Evolutionary conservation across 192 early-diverging fungal genomes (phyloP), one percentile per base, ranked within the genome.

Genomic region (Backusella sp.): DNA sequence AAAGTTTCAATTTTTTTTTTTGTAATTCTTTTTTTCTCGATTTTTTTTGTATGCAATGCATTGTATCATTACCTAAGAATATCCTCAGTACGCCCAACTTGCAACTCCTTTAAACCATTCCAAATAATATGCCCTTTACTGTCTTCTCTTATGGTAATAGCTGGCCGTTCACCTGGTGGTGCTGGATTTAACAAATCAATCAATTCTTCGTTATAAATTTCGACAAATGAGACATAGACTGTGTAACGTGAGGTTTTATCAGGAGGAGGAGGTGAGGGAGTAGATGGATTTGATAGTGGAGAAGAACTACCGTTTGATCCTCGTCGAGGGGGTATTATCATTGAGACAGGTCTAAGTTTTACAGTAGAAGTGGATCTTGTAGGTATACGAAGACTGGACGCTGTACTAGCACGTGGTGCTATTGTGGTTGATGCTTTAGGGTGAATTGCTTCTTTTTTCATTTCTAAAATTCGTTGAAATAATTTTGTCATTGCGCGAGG

Each of bases 171-270:
- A 11, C 86, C 87, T 71, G 81, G 78, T 73, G 85, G 78, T 66
- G 84, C 78, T 65, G 89, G 91, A 72, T 91, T 92, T 52, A 98
- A 81, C 35, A 99, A 83, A 81, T 99, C 97, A 32, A 96, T 92
- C 66, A 98, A 85, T 68, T 99, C 97, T 74, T 99, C 97, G 81
- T 99, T 99, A 85, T 99, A 97, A 6, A 97, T 89, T 75, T 99
- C 97, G 41, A 99, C 76, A 83, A 97, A 98, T 12, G 95, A 96
- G 14, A 97, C 94, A 28, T 83, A 82, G 17, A 93, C 84, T 3
- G 76, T 77, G 19, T 83, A 85, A 42, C 76, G 76, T 6, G 76
- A 35, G 12, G 75, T 30, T 66, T 76, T 76, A 62, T 62, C 56
- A 23, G 7, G n/a, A 30, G 56, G 56, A 28, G 26, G 56, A 28